phyloP scores from a whole-genome alignment of 306 rosid species.

The Pyrus pyrifolia region DNA sequence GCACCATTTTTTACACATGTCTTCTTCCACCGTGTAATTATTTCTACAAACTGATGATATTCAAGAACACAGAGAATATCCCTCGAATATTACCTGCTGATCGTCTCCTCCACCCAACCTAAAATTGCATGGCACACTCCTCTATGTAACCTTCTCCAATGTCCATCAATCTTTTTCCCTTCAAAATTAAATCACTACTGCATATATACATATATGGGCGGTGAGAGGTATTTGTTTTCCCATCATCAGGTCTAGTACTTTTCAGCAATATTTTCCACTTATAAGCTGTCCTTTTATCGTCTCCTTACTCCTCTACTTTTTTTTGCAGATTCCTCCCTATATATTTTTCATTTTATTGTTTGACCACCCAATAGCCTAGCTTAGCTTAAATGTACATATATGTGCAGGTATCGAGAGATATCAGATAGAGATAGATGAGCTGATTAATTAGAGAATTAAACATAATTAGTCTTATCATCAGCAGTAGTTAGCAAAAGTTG shows the following conservation, averaged over 20 bases:
- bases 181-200: not conserved
- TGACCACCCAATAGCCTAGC: not conserved
- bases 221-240: not conserved
- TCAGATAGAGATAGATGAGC: not conserved
- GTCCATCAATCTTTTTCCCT: not conserved
- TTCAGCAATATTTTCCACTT: not conserved
- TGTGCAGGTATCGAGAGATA: not conserved
- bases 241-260: not conserved
- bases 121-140: constrained; percentile 21
- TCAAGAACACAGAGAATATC: not conserved
- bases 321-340: not conserved
- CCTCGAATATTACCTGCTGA: not conserved
- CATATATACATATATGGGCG: not conserved
- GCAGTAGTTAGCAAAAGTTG: not conserved
- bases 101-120: not conserved
- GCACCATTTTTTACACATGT: not conserved
- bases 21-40: not conserved
- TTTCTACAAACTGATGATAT: not conserved
- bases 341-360: not conserved
- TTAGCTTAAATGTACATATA: not conserved
- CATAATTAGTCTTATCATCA: not conserved
- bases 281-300: not conserved
- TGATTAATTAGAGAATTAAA: not conserved
- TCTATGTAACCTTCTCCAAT: constrained; percentile 3
- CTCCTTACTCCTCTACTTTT: not conserved